Percentiles rank a stretch among this genome's conserved stretches.
These are phyloP conservation scores for Apiotrichum mycotoxinovorans DNA, from an alignment of 1,284 basidiomycete species.

Conservation along the genomic window DNA sequence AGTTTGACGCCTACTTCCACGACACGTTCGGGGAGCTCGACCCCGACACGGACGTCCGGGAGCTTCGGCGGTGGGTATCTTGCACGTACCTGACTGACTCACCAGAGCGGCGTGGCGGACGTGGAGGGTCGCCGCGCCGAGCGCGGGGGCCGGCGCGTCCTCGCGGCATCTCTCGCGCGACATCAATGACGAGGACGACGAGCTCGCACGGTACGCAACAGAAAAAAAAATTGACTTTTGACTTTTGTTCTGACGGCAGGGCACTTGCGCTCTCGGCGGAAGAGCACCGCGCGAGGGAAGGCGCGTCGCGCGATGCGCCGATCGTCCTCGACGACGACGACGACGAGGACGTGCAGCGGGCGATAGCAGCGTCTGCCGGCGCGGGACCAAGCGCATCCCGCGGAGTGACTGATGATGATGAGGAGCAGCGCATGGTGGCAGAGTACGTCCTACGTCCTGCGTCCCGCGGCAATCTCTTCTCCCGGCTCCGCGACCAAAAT, in stretches of 20 bases:
- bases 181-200: slow-evolving; percentile 28
- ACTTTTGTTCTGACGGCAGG: slow-evolving; percentile 9
- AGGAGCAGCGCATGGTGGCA: slow-evolving; percentile 36
- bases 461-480: no score
- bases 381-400: slow-evolving; percentile 11
- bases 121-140: slow-evolving; percentile 31
- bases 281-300: slow-evolving; percentile 15
- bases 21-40: slow-evolving; percentile 21
- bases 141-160: neutral
- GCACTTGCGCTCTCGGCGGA: slow-evolving; percentile 27
- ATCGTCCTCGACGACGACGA: slow-evolving; percentile 31
- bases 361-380: slow-evolving; percentile 19
- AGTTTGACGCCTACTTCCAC: slow-evolving; percentile 36
- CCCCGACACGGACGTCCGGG: slow-evolving; percentile 20
- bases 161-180: neutral
- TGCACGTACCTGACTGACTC: slow-evolving; percentile 1
- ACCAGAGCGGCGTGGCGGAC: slow-evolving; percentile 42
- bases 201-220: slow-evolving; percentile 29
- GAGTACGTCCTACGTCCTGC: slow-evolving; percentile 37
- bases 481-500: no score
- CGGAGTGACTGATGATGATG: slow-evolving; percentile 36
- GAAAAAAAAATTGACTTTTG: neutral
- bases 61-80: slow-evolving; percentile 31
- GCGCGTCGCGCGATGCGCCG: neutral
- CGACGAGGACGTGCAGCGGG: slow-evolving; percentile 32